These are phyloP conservation scores for Phytopythium aichiense DNA, from an alignment of 352 stramenopile genomes.

Conservation along the genomic window DNA sequence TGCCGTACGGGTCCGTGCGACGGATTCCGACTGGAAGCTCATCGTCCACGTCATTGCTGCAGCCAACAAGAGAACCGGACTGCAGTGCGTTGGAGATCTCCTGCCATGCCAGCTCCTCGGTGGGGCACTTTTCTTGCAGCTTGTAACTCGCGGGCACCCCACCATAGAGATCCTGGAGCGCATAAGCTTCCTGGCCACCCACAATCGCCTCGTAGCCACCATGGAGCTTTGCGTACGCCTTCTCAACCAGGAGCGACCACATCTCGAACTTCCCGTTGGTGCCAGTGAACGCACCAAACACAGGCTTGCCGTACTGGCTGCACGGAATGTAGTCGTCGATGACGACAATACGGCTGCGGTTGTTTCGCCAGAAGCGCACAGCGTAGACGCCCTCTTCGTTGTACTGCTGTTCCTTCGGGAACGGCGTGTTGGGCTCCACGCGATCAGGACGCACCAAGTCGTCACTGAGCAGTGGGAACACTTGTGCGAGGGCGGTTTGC, in stretches of 20 bases:
- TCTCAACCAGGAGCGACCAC: conserved; percentile 92
- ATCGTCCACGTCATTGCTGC: conserved; percentile 58
- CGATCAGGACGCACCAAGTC: conserved; percentile 57
- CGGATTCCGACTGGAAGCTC: conserved; percentile 60
- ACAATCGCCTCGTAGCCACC: conserved; percentile 89
- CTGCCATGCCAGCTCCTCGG: conserved; percentile 57
- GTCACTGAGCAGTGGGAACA: conserved; percentile 61
- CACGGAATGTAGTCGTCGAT: conserved; percentile 85
- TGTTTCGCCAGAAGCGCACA: conserved; percentile 82
- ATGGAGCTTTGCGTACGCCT: conserved; percentile 94
- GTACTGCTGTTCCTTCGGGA: conserved; percentile 78
- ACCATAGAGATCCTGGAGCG: conserved; percentile 73
- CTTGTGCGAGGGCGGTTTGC: conserved; percentile 62
- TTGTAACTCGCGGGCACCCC: conserved; percentile 66
- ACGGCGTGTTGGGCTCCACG: conserved; percentile 45
- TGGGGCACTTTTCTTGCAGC: conserved; percentile 56
- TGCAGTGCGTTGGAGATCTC: conserved; percentile 39
- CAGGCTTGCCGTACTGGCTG: conserved; percentile 75
- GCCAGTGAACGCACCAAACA: conserved; percentile 82
- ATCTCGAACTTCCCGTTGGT: conserved; percentile 87
- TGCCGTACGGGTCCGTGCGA: conserved; percentile 67
- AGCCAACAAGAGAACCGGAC: conserved; percentile 63
- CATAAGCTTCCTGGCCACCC: conserved; percentile 79
- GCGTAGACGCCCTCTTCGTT: conserved; percentile 88
- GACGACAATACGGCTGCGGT: conserved; percentile 77